Conservation (phyloP, 2,329 filamentous ascomycete genomes). For the Parascedosporium putredinis region DNA sequence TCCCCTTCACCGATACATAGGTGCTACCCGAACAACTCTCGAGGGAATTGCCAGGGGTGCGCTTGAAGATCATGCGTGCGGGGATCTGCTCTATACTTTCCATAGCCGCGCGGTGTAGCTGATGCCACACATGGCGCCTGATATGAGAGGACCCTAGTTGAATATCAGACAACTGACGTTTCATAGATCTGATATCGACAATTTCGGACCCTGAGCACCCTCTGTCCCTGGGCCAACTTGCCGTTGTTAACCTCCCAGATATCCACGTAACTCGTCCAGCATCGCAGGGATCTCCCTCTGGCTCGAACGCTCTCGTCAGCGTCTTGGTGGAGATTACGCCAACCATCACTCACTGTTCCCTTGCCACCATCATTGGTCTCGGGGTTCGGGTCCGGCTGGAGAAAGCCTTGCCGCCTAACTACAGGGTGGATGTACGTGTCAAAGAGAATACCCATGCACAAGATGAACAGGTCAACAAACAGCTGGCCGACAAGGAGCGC, state of each 20-base stretch:
- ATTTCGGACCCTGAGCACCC: conserved; percentile 97
- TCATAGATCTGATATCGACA: conserved; percentile 75
- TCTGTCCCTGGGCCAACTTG: conserved; percentile 81
- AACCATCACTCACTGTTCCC: conserved; percentile 91
- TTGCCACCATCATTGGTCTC: conserved; percentile 91
- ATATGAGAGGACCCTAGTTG: not conserved
- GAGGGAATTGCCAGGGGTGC: no score
- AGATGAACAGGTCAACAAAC: conserved; percentile 93
- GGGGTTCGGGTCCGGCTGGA: conserved; percentile 87
- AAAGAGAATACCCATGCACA: conserved; percentile 95
- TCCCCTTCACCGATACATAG: no score
- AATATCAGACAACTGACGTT: conserved; percentile 22
- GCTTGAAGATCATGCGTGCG: no score
- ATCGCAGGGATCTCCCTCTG: conserved; percentile 24
- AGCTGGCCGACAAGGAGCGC: conserved; percentile 90
- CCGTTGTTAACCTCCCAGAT: conserved; percentile 92
- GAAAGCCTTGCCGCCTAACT: conserved; percentile 82
- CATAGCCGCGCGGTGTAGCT: no score
- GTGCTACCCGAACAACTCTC: no score
- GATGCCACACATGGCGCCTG: no score
- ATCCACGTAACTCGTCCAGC: conserved; percentile 53
- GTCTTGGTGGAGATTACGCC: conserved; percentile 88
- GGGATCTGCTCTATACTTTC: not conserved
- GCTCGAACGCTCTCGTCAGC: conserved; percentile 48
- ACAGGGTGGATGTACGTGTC: conserved; percentile 83